phyloP scores from a whole-genome alignment of 2,329 filamentous ascomycete species.

The Venturia pyrina region DNA sequence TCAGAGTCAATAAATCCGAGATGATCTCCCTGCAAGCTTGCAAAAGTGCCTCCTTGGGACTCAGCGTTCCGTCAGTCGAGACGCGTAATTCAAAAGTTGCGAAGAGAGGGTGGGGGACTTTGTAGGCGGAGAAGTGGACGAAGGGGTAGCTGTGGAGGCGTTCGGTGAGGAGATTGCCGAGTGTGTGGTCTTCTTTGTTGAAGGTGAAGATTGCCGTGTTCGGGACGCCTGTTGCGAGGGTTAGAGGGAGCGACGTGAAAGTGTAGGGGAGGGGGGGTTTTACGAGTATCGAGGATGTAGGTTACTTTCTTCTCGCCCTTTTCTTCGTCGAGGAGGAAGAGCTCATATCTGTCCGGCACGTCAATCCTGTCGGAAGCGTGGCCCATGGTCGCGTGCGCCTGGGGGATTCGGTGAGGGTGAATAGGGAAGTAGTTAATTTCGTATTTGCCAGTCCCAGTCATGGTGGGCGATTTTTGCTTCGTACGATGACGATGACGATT shows the following conservation, averaged over 20 bases:
- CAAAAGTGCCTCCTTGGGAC: conserved; percentile 80
- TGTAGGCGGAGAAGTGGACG: conserved; percentile 87
- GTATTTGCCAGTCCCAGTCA: background rate
- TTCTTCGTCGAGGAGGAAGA: conserved; percentile 71
- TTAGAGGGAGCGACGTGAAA: conserved; percentile 7
- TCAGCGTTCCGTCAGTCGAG: conserved; percentile 81
- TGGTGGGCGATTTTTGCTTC: background rate
- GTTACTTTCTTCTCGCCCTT: conserved; percentile 92
- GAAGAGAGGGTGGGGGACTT: conserved; percentile 43
- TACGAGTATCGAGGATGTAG: conserved; percentile 80
- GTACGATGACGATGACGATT: background rate
- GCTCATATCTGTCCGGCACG: conserved; percentile 62
- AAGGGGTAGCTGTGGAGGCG: conserved; percentile 77
- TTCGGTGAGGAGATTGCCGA: conserved; percentile 80
- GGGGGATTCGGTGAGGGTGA: background rate
- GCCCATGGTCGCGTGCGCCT: background rate
- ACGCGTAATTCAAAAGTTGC: conserved; percentile 61
- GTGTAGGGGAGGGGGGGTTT: conserved; percentile 25
- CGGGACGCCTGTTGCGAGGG: conserved; percentile 57
- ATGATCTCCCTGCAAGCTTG: conserved; percentile 75
- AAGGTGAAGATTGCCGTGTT: conserved; percentile 94
- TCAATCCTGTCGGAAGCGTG: conserved; percentile 18
- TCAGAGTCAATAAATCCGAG: conserved; percentile 66
- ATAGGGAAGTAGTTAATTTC: background rate
- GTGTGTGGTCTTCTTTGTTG: conserved; percentile 93